phyloP scores from a whole-genome alignment of 2,329 filamentous ascomycete species.

The Teratosphaeria pseudoeucalypti region DNA sequence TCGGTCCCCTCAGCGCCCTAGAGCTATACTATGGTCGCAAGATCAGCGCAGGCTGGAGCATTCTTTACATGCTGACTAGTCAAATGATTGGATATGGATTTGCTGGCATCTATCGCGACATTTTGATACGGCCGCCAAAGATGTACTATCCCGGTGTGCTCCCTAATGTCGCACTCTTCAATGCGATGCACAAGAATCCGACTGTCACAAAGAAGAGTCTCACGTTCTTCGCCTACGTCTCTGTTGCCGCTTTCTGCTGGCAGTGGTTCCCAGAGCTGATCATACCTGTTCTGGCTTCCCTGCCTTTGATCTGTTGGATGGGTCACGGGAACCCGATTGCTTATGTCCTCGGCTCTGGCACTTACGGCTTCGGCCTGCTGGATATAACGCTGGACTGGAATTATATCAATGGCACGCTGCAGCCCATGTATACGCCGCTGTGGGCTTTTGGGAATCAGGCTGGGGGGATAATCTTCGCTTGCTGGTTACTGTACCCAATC shows the following conservation, averaged over 20 bases:
- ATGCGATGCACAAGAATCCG: conserved; percentile 27
- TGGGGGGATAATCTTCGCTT: conserved; percentile 35
- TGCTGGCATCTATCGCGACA: conserved; percentile 36
- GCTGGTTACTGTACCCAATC: conserved; percentile 49
- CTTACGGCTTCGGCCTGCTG: conserved; percentile 24
- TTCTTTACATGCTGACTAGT: conserved; percentile 24
- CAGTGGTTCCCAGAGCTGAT: conserved; percentile 26
- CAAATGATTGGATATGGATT: conserved; percentile 42
- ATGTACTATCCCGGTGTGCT: conserved; percentile 36
- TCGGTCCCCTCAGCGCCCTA: conserved; percentile 8
- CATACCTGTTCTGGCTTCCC: conserved; percentile 18
- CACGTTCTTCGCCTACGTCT: conserved; percentile 5
- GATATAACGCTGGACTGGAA: conserved; percentile 23
- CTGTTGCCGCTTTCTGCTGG: conserved; percentile 18
- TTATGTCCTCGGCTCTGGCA: conserved; percentile 22
- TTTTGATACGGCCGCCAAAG: conserved; percentile 38
- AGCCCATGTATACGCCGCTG: conserved; percentile 8
- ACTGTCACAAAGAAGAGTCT: conserved; percentile 6
- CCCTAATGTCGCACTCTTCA: conserved; percentile 28
- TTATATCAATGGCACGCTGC: conserved; percentile 6
- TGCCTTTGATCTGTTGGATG: conserved; percentile 24
- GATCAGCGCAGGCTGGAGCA: conserved; percentile 6
- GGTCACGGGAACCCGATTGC: conserved; percentile 24
- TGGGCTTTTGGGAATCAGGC: conserved; percentile 45
- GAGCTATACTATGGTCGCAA: conserved; percentile 9